Conservation (phyloP, 2,329 filamentous ascomycete genomes). For the Chaetomiaceae sp. region DNA sequence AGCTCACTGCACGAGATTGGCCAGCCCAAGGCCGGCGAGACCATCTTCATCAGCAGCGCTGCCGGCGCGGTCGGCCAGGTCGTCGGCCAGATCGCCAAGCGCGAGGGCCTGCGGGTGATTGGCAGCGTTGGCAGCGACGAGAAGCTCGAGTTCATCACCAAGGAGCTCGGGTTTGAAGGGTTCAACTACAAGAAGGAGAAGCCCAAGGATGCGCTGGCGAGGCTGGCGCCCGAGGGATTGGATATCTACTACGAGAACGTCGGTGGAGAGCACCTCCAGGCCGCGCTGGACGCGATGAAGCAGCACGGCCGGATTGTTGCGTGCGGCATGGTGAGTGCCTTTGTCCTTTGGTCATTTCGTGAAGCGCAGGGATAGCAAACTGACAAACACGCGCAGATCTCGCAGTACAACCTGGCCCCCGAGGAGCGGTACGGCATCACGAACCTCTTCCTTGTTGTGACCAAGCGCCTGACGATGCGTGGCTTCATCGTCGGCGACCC, state of each 20-base stretch:
- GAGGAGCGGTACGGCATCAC: slow-evolving; percentile 59
- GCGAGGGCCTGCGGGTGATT: slow-evolving; percentile 72
- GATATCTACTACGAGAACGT: slow-evolving; percentile 61
- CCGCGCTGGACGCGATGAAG: slow-evolving; percentile 47
- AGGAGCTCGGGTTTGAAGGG: slow-evolving; percentile 54
- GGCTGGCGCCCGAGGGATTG: slow-evolving; percentile 70
- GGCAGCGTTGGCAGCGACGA: slow-evolving; percentile 75
- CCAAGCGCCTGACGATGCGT: slow-evolving; percentile 63
- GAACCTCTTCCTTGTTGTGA: slow-evolving; percentile 60
- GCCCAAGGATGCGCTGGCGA: slow-evolving; percentile 59
- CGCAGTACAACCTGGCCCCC: slow-evolving; percentile 62
- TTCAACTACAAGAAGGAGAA: slow-evolving; percentile 90
- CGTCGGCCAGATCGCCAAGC: slow-evolving; percentile 79
- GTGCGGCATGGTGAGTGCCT: slow-evolving; percentile 52
- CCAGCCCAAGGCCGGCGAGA: slow-evolving; percentile 68
- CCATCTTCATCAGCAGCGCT: slow-evolving; percentile 76
- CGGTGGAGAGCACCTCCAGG: slow-evolving; percentile 48
- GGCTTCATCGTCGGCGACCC: slow-evolving; percentile 70
- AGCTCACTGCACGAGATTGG: slow-evolving; percentile 63
- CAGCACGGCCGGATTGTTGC: slow-evolving; percentile 59
- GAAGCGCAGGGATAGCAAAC: background rate
- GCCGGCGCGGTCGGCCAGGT: slow-evolving; percentile 78
- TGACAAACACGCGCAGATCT: slow-evolving; percentile 46
- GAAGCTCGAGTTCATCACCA: slow-evolving; percentile 63
- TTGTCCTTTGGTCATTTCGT: background rate